Base-by-base conservation (phyloP, 805 yeast species). In the Ogataea salicorniae region DNA sequence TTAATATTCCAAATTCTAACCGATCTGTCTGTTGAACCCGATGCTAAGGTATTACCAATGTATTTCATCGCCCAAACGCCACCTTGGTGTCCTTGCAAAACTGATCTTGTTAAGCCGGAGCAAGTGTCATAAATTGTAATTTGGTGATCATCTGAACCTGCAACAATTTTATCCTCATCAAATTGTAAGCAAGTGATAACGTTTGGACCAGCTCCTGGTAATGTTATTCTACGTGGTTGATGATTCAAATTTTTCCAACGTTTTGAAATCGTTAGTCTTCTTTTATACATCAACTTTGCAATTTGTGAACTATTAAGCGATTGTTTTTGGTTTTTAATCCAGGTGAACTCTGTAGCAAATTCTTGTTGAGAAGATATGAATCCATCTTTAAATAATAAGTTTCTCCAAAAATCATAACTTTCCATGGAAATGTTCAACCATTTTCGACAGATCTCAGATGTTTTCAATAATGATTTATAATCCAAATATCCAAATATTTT, bases 1-100 rank as follows among this genome's bases (percentile, higher is more conserved):
- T 78, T 75, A 51, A 91, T 81, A 62, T 91, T 88, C 99, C 99
- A 94, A 5, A 94, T 81, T 49, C 99, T 77, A 3, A 94, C 95
- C 0, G 96, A 84, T 56, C 97, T 77, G 67, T 94, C 99, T 0
- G 97, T 92, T 2, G 96, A 85, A 0, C 98, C 99, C 50, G 95
- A 86, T 1, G 92, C 96, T 40, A 94, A 73, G 8, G 90, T 88
- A 58, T 83, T 81, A 20, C 87, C 90, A 46, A 79, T 74, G 61
- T 90, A 91, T 66, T 92, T 89, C 63, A 94, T 74, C 1, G 99
- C 98, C 99, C 99, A 94, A 5, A 94, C 99, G 37, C 99, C 99
- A 40, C 99, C 99, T 46, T 86, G 95, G 62, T 94, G 99, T 7
- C 97, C 97, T 39, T 75, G 73, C 39, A 94, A 72, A 6, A 81